Conservation (phyloP, 2,329 filamentous ascomycete species). For the Pestalotiopsis sp. region DNA sequence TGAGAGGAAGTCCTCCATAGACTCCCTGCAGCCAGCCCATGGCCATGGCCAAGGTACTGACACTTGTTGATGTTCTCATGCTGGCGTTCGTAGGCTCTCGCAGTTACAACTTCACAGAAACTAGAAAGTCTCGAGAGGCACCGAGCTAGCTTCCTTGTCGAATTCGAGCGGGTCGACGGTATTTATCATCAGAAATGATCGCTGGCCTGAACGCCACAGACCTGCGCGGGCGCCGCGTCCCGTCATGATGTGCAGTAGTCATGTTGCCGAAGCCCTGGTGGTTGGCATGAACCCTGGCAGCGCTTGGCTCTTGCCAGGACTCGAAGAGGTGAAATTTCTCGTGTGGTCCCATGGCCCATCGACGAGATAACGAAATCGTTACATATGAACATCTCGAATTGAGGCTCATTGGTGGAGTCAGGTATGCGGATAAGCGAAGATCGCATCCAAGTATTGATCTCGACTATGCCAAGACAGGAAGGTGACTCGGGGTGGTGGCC, state of each 20-base stretch:
- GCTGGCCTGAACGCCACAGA: background rate
- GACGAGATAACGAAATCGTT: conserved; percentile 6
- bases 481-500: background rate
- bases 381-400: background rate
- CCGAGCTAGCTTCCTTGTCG: background rate
- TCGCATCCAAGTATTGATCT: background rate
- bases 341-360: background rate
- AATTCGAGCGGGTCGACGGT: background rate
- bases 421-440: background rate
- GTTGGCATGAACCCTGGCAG: background rate
- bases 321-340: background rate
- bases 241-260: conserved; percentile 6
- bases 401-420: conserved; percentile 6
- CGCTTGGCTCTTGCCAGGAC: background rate
- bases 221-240: background rate
- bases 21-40: conserved; percentile 14
- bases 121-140: background rate
- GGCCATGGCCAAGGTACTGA: conserved; percentile 12
- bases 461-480: conserved; percentile 3
- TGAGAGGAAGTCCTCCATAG: conserved; percentile 19
- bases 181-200: background rate
- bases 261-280: background rate
- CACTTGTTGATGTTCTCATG: conserved; percentile 15
- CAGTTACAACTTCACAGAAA: background rate
- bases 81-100: background rate